Evolutionary conservation across 306 rosid genomes (phyloP).

Genomic region (Cajanus cajan): DNA sequence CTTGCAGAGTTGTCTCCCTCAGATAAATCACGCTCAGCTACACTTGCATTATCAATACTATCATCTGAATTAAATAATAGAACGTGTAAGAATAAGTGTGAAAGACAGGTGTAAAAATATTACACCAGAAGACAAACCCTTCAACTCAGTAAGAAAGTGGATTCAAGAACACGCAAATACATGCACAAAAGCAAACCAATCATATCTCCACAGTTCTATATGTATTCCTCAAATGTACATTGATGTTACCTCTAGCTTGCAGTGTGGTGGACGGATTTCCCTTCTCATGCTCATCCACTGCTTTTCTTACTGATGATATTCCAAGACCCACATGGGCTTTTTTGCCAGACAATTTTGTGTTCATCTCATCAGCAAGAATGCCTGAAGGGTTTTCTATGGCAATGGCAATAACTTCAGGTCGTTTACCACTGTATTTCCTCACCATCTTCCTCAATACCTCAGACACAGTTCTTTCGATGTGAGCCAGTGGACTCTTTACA

Average conservation of each 20-base stretch:
- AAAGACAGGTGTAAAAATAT: background rate
- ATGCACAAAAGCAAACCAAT: background rate
- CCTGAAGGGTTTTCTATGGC: background rate
- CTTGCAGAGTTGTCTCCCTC: background rate
- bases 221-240: background rate
- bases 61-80: background rate
- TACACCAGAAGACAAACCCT: background rate
- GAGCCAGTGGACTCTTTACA: conserved; percentile 2
- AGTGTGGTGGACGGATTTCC: background rate
- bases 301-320: background rate
- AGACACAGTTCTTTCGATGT: background rate
- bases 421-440: conserved; percentile 1
- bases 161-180: background rate
- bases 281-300: background rate
- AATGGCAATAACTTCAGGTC: conserved; percentile 9
- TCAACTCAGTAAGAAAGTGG: background rate
- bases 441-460: conserved; percentile 14
- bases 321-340: background rate
- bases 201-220: background rate
- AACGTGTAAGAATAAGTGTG: background rate
- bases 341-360: background rate
- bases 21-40: background rate
- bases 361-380: background rate
- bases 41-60: background rate
- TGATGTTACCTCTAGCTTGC: background rate